phyloP scores from a whole-genome alignment of 164 flowering plant species.

The Stephania cephalantha region DNA sequence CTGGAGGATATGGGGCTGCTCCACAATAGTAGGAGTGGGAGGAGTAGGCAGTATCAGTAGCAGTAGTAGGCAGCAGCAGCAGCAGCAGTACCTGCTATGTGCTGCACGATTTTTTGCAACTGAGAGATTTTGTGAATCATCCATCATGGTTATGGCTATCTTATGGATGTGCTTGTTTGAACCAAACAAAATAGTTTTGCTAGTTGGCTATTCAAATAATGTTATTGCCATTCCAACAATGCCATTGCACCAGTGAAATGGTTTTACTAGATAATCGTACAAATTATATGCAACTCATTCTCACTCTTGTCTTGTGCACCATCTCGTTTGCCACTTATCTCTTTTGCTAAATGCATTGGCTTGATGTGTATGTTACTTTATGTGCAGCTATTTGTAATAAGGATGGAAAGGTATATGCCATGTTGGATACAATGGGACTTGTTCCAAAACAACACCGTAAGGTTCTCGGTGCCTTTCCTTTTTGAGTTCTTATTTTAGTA shows the following conservation, averaged over 20 bases:
- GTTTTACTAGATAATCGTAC: not conserved
- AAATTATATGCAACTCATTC: not conserved
- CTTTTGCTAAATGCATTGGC: constrained; percentile 1
- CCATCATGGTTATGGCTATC: not conserved
- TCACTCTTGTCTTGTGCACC: not conserved
- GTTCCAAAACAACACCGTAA: constrained; percentile 79
- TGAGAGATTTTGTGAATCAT: too few species aligned
- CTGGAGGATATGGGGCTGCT: too few species aligned
- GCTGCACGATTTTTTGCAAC: not conserved
- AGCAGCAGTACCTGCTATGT: too few species aligned
- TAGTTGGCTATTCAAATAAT: not conserved
- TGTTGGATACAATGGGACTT: constrained; percentile 66
- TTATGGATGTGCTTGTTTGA: not conserved
- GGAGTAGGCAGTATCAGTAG: too few species aligned
- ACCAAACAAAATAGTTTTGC: too few species aligned
- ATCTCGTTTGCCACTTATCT: not conserved
- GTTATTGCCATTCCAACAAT: not conserved
- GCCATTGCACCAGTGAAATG: not conserved
- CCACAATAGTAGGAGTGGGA: too few species aligned
- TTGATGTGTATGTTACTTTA: constrained; percentile 7
- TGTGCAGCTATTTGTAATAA: constrained; percentile 82
- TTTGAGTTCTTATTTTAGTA: not conserved
- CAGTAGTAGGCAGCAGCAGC: too few species aligned
- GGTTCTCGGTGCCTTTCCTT: constrained; percentile 15
- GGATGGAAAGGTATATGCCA: constrained; percentile 62